Conservation (phyloP, 2,329 filamentous ascomycete genomes). For the Stemphylium vesicarium region DNA sequence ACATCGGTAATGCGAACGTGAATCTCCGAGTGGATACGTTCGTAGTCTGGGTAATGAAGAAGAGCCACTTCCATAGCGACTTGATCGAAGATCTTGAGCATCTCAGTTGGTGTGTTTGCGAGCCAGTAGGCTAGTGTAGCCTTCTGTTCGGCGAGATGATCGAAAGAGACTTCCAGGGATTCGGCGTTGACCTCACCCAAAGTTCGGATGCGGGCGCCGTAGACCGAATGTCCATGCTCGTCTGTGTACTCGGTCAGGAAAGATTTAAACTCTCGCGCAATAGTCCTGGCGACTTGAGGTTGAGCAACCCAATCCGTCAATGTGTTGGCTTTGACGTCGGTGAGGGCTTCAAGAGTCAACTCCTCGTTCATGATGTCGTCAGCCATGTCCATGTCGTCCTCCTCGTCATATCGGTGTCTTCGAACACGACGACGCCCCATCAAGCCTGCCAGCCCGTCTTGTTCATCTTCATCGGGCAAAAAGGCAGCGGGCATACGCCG, state of each 20-base stretch:
- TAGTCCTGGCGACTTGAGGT: conserved; percentile 86
- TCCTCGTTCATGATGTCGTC: conserved; percentile 96
- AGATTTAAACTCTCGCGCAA: conserved; percentile 95
- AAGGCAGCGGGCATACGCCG: conserved; percentile 75
- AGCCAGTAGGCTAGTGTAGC: conserved; percentile 95
- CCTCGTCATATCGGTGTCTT: conserved; percentile 91
- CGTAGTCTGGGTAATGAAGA: conserved; percentile 96
- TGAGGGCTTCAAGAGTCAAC: conserved; percentile 85
- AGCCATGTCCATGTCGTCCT: conserved; percentile 87
- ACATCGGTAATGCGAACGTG: conserved; percentile 96
- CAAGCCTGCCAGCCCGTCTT: conserved; percentile 83
- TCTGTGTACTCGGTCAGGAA: conserved; percentile 97
- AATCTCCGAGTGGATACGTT: conserved; percentile 96
- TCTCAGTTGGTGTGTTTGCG: conserved; percentile 92
- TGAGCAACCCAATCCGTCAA: conserved; percentile 95
- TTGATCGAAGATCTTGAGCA: conserved; percentile 94
- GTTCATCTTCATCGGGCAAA: conserved; percentile 81
- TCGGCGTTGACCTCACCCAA: conserved; percentile 98
- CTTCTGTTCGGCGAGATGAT: conserved; percentile 87
- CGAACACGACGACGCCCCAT: conserved; percentile 84
- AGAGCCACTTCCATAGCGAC: conserved; percentile 96
- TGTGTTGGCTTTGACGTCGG: conserved; percentile 91
- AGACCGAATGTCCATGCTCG: conserved; percentile 85
- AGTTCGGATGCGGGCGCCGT: conserved; percentile 90
- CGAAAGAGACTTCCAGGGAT: conserved; percentile 93